A percentile compares a stretch with the other conserved stretches of the same genome.
These are phyloP conservation scores for Rehmannia glutinosa DNA, from an alignment of 257 asterid species.

Conservation along the genomic window DNA sequence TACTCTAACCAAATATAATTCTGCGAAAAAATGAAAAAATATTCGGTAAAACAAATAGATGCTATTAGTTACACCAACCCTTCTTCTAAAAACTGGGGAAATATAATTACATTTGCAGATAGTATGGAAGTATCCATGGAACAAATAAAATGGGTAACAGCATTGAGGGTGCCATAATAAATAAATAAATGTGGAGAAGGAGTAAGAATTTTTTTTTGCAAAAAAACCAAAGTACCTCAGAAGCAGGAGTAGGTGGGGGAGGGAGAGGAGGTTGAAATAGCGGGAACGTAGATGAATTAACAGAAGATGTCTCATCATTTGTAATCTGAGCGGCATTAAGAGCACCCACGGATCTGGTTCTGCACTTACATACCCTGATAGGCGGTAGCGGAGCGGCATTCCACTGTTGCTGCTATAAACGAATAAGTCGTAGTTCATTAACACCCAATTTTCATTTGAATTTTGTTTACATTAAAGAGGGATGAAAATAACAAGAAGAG, in stretches of 20 bases:
- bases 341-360: constrained; percentile 28
- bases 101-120: too few species aligned
- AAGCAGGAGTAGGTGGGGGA: constrained; percentile 52
- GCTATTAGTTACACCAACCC: too few species aligned
- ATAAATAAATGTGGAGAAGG: not conserved
- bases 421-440: not conserved
- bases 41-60: too few species aligned
- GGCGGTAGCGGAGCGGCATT: constrained; percentile 25
- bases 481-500: not conserved
- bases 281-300: constrained; percentile 39
- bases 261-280: constrained; percentile 46
- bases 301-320: constrained; percentile 30
- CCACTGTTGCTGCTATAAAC: constrained; percentile 25
- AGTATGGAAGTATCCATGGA: too few species aligned
- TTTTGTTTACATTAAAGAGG: not conserved
- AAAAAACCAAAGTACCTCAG: constrained; percentile 43
- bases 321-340: constrained; percentile 27
- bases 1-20: not conserved
- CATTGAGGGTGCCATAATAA: too few species aligned
- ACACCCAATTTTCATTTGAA: not conserved
- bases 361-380: constrained; percentile 14
- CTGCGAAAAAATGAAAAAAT: too few species aligned
- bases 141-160: too few species aligned
- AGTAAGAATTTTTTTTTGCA: not conserved
- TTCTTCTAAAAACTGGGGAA: too few species aligned